phyloP scores from a whole-genome alignment of 805 yeast genomes.

The Saccharomycopsis schoenii region DNA sequence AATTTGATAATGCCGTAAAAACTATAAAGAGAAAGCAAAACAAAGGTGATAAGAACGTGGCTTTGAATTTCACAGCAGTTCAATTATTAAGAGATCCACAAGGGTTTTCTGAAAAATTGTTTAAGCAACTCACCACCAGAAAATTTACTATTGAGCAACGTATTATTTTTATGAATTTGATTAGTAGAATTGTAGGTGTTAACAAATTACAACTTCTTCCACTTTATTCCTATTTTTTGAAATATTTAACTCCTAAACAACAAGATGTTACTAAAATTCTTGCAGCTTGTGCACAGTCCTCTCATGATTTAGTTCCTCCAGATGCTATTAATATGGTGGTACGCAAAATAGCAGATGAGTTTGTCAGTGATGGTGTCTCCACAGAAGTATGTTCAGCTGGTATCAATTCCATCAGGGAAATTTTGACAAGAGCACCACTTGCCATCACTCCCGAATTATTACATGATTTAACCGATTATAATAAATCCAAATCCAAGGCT shows the following conservation, averaged over 20 bases:
- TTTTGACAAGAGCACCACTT: slow-evolving; percentile 84
- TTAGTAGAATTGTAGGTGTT: slow-evolving; percentile 85
- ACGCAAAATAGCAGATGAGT: slow-evolving; percentile 92
- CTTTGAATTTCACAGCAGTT: slow-evolving; percentile 86
- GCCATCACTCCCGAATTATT: slow-evolving; percentile 83
- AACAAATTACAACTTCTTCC: slow-evolving; percentile 90
- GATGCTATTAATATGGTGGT: slow-evolving; percentile 74
- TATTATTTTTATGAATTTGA: slow-evolving; percentile 75
- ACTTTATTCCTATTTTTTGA: slow-evolving; percentile 77
- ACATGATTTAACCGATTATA: slow-evolving; percentile 84
- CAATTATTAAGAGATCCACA: slow-evolving; percentile 95
- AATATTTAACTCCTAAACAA: slow-evolving; percentile 91
- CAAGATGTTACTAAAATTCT: slow-evolving; percentile 87
- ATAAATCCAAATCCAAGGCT: slow-evolving; percentile 87
- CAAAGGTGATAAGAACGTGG: slow-evolving; percentile 30
- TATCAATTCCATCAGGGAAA: slow-evolving; percentile 88
- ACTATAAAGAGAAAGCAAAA: slow-evolving; percentile 50
- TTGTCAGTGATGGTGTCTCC: slow-evolving; percentile 96
- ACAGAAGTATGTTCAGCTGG: slow-evolving; percentile 98
- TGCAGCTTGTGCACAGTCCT: slow-evolving; percentile 96
- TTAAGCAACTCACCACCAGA: slow-evolving; percentile 58
- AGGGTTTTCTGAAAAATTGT: slow-evolving; percentile 86
- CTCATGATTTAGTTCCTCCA: slow-evolving; percentile 96
- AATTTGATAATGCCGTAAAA: slow-evolving; percentile 65
- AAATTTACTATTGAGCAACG: slow-evolving; percentile 80